Evolutionary conservation across 1,284 basidiomycete genomes (phyloP), one percentile per base, ranked within the genome.

Genomic region (Malassezia globosa): DNA sequence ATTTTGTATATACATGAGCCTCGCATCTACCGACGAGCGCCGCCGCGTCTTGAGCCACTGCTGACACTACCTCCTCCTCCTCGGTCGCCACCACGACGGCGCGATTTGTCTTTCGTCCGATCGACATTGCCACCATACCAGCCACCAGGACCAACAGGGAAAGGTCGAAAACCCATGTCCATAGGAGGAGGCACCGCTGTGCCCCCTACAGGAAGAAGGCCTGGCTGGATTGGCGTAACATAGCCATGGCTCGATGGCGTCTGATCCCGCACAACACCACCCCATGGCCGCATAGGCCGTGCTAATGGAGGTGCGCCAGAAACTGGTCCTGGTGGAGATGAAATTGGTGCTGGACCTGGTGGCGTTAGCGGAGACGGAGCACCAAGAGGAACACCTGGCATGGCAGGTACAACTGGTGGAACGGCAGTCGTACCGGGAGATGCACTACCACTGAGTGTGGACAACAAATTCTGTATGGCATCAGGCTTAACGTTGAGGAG

Each of bases 111-210:
- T 2, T 29, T 21, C 16, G 24, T 7, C 18, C 37, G 46, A 5
- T 48, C 41, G 23, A 43, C 22, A 26, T 45, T 45, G 13, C 49
- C 49, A 38, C 49, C 49, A 43, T 51, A 51, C 49, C 49, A 51
- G 16, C 49, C 49, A 29, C 49, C 49, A 6, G 41, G 41, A 3
- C 41, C 41, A n/a, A 43, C 41, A 2, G 41, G 41, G 21, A 43
- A 43, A 2, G 41, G 41, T n/a, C 14, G 31, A 29, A 41, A 41
- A n/a, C n/a, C n/a, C n/a, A n/a, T n/a, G n/a, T n/a, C n/a, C n/a
- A n/a, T n/a, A 19, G 39, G 16, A 19, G 39, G 39, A 19, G 38
- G 46, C 19, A 10, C 13, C 31, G 31, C 36, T 19, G 38, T 39
- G 14, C 16, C 22, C n/a, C 19, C 14, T 11, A 16, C 37, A 5